Evolutionary conservation across 495 filamentous ascomycete species (phyloP).

Genomic region (Elasticomyces elasticus): DNA sequence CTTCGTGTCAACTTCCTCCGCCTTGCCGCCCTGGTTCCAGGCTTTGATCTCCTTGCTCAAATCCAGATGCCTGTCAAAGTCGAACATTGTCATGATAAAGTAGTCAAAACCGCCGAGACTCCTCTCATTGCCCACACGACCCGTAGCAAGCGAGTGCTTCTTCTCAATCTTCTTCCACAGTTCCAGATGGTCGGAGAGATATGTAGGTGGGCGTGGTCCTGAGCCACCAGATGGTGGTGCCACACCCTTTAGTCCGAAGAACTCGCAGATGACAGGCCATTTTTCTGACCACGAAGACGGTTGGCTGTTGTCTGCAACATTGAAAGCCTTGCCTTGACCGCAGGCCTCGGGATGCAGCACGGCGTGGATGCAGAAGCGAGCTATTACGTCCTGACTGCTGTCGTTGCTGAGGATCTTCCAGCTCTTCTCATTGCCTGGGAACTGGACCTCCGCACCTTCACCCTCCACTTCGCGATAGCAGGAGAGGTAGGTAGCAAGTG

Average conservation of each 20-base stretch:
- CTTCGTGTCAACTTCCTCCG: conserved; percentile 28
- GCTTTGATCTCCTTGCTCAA: conserved; percentile 29
- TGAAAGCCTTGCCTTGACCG: conserved; percentile 25
- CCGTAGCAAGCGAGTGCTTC: conserved; percentile 30
- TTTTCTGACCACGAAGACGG: conserved; percentile 24
- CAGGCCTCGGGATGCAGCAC: conserved; percentile 24
- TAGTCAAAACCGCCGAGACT: conserved; percentile 24
- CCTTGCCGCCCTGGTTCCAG: conserved; percentile 17
- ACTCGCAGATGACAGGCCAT: conserved; percentile 29
- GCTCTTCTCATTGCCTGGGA: conserved; percentile 25
- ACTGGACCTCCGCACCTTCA: conserved; percentile 23
- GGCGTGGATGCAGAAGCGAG: conserved; percentile 28
- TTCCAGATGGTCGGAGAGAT: conserved; percentile 27
- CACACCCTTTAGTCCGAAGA: conserved; percentile 28
- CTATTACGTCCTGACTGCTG: conserved; percentile 28
- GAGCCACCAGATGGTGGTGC: conserved; percentile 21
- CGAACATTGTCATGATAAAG: conserved; percentile 35
- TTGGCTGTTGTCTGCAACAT: conserved; percentile 21
- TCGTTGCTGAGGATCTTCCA: conserved; percentile 28
- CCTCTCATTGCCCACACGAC: conserved; percentile 28
- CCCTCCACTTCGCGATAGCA: conserved; percentile 23
- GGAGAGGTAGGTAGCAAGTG: conserved; percentile 25
- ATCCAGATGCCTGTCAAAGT: conserved; percentile 34
- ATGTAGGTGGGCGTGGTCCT: conserved; percentile 28
- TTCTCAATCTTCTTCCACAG: conserved; percentile 32